Evolutionary conservation across 2,329 filamentous ascomycete species (phyloP), one percentile per base, ranked within the genome.

Genomic region (Pseudomassariella vexata): DNA sequence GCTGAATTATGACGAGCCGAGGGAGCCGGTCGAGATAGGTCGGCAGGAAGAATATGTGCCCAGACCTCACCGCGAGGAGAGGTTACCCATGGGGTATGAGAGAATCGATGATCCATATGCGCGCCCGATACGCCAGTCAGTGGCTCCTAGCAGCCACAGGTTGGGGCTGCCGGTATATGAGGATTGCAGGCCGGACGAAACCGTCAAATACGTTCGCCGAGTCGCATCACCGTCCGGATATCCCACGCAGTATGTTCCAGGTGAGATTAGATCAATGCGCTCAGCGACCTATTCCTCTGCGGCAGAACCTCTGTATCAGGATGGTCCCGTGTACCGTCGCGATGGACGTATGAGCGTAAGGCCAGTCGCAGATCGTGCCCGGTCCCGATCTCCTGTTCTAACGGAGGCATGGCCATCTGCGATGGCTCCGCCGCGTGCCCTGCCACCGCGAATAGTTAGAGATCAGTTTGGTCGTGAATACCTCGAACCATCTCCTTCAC

Each of bases 381-480:
- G 64, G 42, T 70, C 68, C 10, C 59, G 65, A 27, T 73, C 70
- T 11, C 66, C 68, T 6, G 42, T 65, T 21, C 50, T 64, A 46
- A 50, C 61, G 40, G 61, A 69, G 40, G 51, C 61, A 42, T 51
- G 62, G 44, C 51, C 66, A 11, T 62, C 70, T 19, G 62, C 65
- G n/a, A 68, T 75, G 60, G 60, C 61, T 2, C 66, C 66, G 28
- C 66, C 66, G 30, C 66, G 73, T 6, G 69, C 73, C 12, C n/a
- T n/a, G n/a, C 63, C 73, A 27, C 66, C 79, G 34, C 77, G 81
- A 39, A 82, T 95, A 41, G 70, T 94, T 20, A 68, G 94, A 34
- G 89, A 95, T 58, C 78, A 85, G 40, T 85, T 80, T 56, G 88
- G 88, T 24, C 85, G 85, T 53, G 79, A 86, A 52, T 95, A 89